Evolutionary conservation across 208 protist species (phyloP).

Genomic region (Angomonas desouzai): DNA sequence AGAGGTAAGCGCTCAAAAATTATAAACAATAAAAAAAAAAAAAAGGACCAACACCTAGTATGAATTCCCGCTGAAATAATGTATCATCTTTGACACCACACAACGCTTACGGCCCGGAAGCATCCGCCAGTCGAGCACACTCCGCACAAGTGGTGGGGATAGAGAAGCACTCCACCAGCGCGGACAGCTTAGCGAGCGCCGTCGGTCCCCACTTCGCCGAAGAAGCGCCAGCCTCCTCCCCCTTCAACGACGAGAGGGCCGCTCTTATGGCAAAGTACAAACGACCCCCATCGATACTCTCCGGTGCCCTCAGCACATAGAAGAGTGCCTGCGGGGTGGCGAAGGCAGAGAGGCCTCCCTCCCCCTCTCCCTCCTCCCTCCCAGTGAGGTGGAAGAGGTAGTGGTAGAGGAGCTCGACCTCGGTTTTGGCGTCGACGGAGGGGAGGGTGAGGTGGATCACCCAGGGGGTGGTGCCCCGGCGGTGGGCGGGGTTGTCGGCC

Average conservation of each 20-base stretch:
- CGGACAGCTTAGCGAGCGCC: neutral
- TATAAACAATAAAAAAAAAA: no score
- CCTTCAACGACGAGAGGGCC: no score
- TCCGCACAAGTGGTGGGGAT: conserved; percentile 60
- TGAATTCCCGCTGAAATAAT: no score
- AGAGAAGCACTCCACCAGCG: conserved; percentile 30
- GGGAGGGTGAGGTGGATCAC: conserved; percentile 74
- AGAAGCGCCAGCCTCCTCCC: no score
- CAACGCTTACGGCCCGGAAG: neutral
- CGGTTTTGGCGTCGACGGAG: conserved; percentile 28
- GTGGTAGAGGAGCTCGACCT: conserved; percentile 27
- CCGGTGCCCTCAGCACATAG: conserved; percentile 50
- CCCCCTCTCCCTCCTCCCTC: neutral
- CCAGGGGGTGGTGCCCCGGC: conserved; percentile 53
- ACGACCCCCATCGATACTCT: conserved; percentile 56
- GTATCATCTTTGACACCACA: no score
- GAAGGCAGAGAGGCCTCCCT: conserved; percentile 27
- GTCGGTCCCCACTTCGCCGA: conserved; percentile 6
- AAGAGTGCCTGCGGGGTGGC: conserved; percentile 37
- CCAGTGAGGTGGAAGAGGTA: conserved; percentile 62
- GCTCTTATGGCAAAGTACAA: conserved; percentile 53
- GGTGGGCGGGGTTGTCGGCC: conserved; percentile 26
- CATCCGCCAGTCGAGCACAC: conserved; percentile 22
- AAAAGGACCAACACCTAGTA: no score
- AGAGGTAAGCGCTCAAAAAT: no score